These are phyloP conservation scores for Amphichorda felina DNA, from an alignment of 2,329 filamentous ascomycete species.

Conservation along the genomic window DNA sequence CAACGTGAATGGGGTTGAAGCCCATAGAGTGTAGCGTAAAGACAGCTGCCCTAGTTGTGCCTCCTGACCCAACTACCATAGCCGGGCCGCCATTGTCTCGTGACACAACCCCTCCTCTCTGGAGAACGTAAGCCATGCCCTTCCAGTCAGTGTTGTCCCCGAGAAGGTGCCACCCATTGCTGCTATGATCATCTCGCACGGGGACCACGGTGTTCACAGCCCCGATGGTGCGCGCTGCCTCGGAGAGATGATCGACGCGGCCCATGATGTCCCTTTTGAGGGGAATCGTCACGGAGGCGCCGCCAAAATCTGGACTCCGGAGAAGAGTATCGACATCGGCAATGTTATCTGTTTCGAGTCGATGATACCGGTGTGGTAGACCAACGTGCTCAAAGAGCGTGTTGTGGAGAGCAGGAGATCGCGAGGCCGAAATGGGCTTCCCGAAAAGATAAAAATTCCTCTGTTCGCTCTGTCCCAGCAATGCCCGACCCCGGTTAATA, in stretches of 20 bases:
- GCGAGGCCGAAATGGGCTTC: slow-evolving; percentile 68
- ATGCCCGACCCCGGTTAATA: slow-evolving; percentile 65
- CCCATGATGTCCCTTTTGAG: slow-evolving; percentile 82
- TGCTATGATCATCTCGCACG: slow-evolving; percentile 20
- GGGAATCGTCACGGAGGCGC: slow-evolving; percentile 91
- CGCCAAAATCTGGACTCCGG: slow-evolving; percentile 65
- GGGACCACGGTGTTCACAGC: slow-evolving; percentile 91
- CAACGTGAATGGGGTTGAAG: slow-evolving; percentile 76
- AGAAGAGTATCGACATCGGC: slow-evolving; percentile 54
- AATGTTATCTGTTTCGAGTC: slow-evolving; percentile 60
- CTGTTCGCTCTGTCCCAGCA: slow-evolving; percentile 67
- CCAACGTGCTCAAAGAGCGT: slow-evolving; percentile 64
- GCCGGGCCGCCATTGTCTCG: slow-evolving; percentile 34
- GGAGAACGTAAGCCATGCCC: slow-evolving; percentile 76
- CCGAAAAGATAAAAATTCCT: slow-evolving; percentile 83
- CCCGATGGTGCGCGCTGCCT: slow-evolving; percentile 71
- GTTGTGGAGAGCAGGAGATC: slow-evolving; percentile 86
- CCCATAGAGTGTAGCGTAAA: slow-evolving; percentile 77
- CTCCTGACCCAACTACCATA: slow-evolving; percentile 82
- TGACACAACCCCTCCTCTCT: slow-evolving; percentile 47
- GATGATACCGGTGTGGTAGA: slow-evolving; percentile 71
- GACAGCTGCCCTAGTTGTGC: slow-evolving; percentile 83
- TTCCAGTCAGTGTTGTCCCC: slow-evolving; percentile 96
- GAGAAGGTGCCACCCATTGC: slow-evolving; percentile 42
- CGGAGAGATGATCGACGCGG: slow-evolving; percentile 67